phyloP scores from a whole-genome alignment of 768 basidiomycete species.

The Austroboletus eburneus region DNA sequence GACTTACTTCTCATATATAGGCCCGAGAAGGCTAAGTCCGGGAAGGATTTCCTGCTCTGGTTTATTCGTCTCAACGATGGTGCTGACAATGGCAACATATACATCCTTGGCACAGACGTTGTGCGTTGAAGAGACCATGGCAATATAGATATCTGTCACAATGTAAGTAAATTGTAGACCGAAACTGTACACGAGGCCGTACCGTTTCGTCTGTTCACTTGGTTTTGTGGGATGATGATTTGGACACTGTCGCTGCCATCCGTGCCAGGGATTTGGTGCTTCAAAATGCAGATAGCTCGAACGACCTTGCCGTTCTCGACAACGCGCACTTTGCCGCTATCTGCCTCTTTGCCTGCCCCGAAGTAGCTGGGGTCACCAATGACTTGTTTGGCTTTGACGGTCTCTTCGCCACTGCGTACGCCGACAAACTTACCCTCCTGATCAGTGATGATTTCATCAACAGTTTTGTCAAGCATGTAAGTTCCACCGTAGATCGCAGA shows the following conservation, averaged over 20 bases:
- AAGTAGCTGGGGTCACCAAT: constrained; percentile 99
- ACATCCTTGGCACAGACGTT: constrained; percentile 96
- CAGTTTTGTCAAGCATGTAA: constrained; percentile 98
- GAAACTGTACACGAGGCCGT: constrained; percentile 24
- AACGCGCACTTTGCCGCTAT: constrained; percentile 79
- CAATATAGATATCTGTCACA: constrained; percentile 90
- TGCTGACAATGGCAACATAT: constrained; percentile 96
- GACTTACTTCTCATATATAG: constrained; percentile 87
- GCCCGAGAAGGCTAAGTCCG: constrained; percentile 86
- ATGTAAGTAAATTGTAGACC: constrained; percentile 3
- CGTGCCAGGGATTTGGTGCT: constrained; percentile 97
- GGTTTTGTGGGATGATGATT: constrained; percentile 98
- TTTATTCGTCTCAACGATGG: constrained; percentile 90
- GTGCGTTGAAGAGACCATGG: constrained; percentile 94
- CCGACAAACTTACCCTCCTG: constrained; percentile 86
- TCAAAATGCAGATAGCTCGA: constrained; percentile 94
- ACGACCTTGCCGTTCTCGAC: constrained; percentile 93
- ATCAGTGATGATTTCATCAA: constrained; percentile 87
- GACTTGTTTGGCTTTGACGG: constrained; percentile 94
- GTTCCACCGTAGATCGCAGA: constrained; percentile 99
- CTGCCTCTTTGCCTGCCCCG: constrained; percentile 60
- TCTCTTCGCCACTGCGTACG: constrained; percentile 85
- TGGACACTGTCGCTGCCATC: constrained; percentile 94
- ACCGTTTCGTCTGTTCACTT: constrained; percentile 92
- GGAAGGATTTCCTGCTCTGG: constrained; percentile 93